Percentiles rank a stretch among this genome's conserved stretches.
These are phyloP conservation scores for Suhomyces emberorum DNA, from an alignment of 805 yeast genomes.

Conservation along the genomic window DNA sequence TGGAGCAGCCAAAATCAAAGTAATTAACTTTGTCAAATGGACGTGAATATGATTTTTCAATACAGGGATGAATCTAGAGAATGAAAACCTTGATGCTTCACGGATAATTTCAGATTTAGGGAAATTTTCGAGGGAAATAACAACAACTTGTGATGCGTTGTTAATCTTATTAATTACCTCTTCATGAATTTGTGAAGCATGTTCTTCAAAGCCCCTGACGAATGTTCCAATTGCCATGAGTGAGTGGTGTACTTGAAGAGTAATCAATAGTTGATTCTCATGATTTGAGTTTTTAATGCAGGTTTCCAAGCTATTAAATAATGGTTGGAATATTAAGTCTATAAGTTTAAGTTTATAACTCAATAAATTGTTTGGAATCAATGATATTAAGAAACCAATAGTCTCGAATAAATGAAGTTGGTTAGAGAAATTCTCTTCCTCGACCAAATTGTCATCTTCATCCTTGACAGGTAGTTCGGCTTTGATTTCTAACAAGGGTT, in stretches of 20 bases:
- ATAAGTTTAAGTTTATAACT: slow-evolving; percentile 43
- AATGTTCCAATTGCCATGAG: slow-evolving; percentile 87
- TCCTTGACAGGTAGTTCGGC: slow-evolving; percentile 54
- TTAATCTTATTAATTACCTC: slow-evolving; percentile 46
- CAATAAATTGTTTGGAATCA: slow-evolving; percentile 21
- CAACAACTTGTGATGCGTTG: slow-evolving; percentile 75
- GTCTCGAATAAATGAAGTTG: slow-evolving; percentile 86
- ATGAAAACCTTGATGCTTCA: slow-evolving; percentile 82
- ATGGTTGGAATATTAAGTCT: slow-evolving; percentile 69
- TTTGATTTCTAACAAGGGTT: slow-evolving; percentile 61
- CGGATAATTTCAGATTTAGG: slow-evolving; percentile 65
- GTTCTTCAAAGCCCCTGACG: slow-evolving; percentile 74
- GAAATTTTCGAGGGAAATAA: slow-evolving; percentile 78
- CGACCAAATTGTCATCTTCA: slow-evolving; percentile 50
- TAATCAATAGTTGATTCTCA: slow-evolving; percentile 38
- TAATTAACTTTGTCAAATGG: slow-evolving; percentile 66
- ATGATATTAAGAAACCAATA: slow-evolving; percentile 69
- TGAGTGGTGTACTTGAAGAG: slow-evolving; percentile 80
- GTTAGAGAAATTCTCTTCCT: slow-evolving; percentile 60
- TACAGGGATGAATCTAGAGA: slow-evolving; percentile 81
- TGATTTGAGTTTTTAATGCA: slow-evolving; percentile 45
- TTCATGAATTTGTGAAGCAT: slow-evolving; percentile 30
- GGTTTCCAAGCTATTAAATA: slow-evolving; percentile 66
- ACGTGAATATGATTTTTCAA: slow-evolving; percentile 46
- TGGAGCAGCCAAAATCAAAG: slow-evolving; percentile 51